These are phyloP conservation scores for Solanum stenotomum DNA, from an alignment of 257 asterid species.

Conservation along the genomic window DNA sequence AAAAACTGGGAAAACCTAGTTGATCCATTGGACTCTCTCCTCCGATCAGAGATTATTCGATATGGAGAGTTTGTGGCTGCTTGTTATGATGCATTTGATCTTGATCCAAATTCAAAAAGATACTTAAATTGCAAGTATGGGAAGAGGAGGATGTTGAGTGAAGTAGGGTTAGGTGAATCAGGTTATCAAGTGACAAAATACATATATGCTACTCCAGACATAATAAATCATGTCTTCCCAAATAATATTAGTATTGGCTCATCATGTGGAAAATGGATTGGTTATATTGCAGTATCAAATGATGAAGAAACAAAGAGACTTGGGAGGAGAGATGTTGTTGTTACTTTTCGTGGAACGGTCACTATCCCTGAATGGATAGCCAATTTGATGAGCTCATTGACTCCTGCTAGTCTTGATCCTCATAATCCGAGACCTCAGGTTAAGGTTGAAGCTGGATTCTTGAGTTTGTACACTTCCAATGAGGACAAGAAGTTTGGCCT, in stretches of 20 bases:
- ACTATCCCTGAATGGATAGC: slow-evolving; percentile 56
- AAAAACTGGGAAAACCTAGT: slow-evolving; percentile 51
- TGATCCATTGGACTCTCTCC: slow-evolving; percentile 45
- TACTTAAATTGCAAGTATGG: slow-evolving; percentile 67
- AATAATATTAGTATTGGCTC: neutral
- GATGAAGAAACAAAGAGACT: slow-evolving; percentile 20
- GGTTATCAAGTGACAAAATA: slow-evolving; percentile 52
- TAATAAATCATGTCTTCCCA: neutral
- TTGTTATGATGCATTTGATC: slow-evolving; percentile 60
- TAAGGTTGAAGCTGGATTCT: slow-evolving; percentile 53
- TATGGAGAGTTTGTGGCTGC: slow-evolving; percentile 55
- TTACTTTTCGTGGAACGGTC: slow-evolving; percentile 54
- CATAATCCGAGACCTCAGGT: slow-evolving; percentile 35
- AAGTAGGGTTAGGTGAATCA: slow-evolving; percentile 37
- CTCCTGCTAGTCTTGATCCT: slow-evolving; percentile 50
- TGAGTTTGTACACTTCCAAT: slow-evolving; percentile 41
- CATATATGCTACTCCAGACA: slow-evolving; percentile 49
- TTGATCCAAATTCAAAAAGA: slow-evolving; percentile 39
- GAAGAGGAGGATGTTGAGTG: slow-evolving; percentile 12
- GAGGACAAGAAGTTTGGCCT: slow-evolving; percentile 38
- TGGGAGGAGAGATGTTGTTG: slow-evolving; percentile 49
- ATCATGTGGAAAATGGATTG: slow-evolving; percentile 41
- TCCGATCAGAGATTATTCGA: slow-evolving; percentile 41
- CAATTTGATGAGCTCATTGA: slow-evolving; percentile 47
- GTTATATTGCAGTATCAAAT: slow-evolving; percentile 39